Percentiles rank a stretch among this genome's conserved stretches.
Evolutionary conservation across 139 green algal genomes (phyloP).

Genomic region (Haematococcus sp.): DNA sequence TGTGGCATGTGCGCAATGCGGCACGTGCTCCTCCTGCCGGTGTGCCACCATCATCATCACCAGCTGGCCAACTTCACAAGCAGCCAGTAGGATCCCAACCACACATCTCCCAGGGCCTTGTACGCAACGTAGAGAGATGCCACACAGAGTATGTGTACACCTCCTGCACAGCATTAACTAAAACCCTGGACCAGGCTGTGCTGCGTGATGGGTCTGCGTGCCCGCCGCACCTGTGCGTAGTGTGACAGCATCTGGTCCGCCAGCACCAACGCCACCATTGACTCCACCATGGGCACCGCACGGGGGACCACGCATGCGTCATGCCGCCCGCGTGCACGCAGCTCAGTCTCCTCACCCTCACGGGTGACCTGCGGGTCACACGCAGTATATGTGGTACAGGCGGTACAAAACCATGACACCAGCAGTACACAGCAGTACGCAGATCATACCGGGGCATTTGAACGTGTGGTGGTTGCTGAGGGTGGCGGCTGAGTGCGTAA

Average conservation of each 20-base stretch:
- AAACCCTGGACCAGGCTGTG: too few species aligned
- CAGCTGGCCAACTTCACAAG: too few species aligned
- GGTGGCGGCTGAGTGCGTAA: too few species aligned
- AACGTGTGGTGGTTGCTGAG: neutral
- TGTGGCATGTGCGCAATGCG: too few species aligned
- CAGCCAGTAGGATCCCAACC: too few species aligned
- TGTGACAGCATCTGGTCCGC: constrained; percentile 91
- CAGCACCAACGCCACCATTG: constrained; percentile 95
- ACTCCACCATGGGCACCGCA: constrained; percentile 98
- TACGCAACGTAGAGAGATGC: too few species aligned
- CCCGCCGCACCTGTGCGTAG: neutral
- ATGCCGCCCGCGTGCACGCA: constrained; percentile 88
- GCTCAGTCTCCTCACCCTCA: constrained; percentile 67
- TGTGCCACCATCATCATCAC: too few species aligned
- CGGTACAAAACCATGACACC: neutral
- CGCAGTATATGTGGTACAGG: too few species aligned
- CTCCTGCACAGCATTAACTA: too few species aligned
- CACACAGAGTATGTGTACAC: too few species aligned
- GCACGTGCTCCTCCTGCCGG: too few species aligned
- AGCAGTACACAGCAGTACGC: neutral
- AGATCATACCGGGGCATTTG: neutral
- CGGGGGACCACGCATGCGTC: constrained; percentile 97
- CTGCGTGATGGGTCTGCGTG: neutral
- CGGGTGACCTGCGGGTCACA: constrained; percentile 21
- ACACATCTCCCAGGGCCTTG: too few species aligned